Evolutionary conservation across 352 stramenopile genomes (phyloP), one percentile per base, ranked within the genome.

Genomic region (Pythium scleroteichum): DNA sequence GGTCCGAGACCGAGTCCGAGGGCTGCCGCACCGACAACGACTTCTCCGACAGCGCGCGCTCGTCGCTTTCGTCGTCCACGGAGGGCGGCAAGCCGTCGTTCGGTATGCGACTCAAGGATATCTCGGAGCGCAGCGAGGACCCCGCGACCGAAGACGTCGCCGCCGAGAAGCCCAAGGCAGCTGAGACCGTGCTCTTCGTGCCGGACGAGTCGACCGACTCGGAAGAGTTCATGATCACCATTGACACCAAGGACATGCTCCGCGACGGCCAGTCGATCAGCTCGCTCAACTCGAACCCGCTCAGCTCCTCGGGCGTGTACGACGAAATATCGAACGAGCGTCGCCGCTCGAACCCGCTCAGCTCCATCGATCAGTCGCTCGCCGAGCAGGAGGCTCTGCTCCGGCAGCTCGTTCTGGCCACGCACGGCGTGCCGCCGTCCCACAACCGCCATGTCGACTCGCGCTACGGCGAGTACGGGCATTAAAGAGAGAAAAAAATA

Each of bases 1-100:
- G 69, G 49, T 80, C 76, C 33, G 73, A 82, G 67, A 80, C 76
- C n/a, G 73, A 80, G 50, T 85, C 76, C 0, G 73, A 80, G 41
- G 69, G 66, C 23, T 70, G 72, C 38, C 38, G 23, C 40, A 46
- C 27, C 17, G 58, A 64, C 38, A 66, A 67, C 26, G 73, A 64
- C 4, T 65, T 72, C 8, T 72, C 73, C 41, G 78, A 76, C 8
- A 73, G 72, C 20, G 75, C 66, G 23, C 67, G 71, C 27, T 72
- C 72, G 26, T 76, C 68, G 5, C 33, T 64, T 24, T 69, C 71
- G 49, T 62, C 55, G 4, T 62, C 49, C 6, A 76, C 62, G 16
- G 69, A 69, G 33, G 29, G 58, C 27, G 63, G 70, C 59, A 81
- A 79, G 23, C 39, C 69, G 33, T 73, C 67, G 13, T 79, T 78